Percentiles rank a stretch among this genome's conserved stretches.
Evolutionary conservation across 2,329 filamentous ascomycete species (phyloP).

Genomic region (Moelleriella libera): DNA sequence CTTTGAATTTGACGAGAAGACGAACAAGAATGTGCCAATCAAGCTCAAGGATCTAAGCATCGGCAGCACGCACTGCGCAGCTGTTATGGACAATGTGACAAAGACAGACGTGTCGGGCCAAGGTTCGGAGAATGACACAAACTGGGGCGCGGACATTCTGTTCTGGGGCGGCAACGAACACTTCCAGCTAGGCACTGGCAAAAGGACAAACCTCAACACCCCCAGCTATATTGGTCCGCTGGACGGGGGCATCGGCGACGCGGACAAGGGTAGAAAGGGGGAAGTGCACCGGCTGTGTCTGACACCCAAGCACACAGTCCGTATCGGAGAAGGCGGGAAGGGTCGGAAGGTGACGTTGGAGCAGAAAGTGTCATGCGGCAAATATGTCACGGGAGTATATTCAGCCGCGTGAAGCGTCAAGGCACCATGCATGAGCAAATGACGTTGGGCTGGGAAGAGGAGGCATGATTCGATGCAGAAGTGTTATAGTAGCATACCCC

Average conservation of each 20-base stretch:
- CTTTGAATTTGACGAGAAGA: conserved; percentile 72
- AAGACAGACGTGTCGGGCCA: conserved; percentile 40
- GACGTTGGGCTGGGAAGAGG: background rate
- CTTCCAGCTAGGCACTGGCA: conserved; percentile 86
- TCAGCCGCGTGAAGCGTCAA: conserved; percentile 35
- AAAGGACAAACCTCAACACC: conserved; percentile 61
- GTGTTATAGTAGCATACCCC: background rate
- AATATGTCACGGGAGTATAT: conserved; percentile 71
- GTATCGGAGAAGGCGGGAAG: conserved; percentile 40
- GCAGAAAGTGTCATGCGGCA: conserved; percentile 79
- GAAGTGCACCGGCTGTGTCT: conserved; percentile 68
- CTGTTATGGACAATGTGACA: conserved; percentile 71
- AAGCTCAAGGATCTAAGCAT: conserved; percentile 58
- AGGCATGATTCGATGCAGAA: background rate
- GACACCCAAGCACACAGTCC: conserved; percentile 60
- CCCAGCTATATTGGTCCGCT: conserved; percentile 70
- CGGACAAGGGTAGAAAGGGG: conserved; percentile 40
- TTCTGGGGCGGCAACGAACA: conserved; percentile 95
- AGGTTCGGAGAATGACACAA: conserved; percentile 53
- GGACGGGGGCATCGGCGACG: conserved; percentile 46
- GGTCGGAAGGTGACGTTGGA: conserved; percentile 64
- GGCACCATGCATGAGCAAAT: background rate
- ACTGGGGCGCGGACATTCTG: conserved; percentile 78
- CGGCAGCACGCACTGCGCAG: conserved; percentile 68
- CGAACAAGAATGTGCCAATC: conserved; percentile 59